These are phyloP conservation scores for Colletotrichum godetiae DNA, from an alignment of 2,329 filamentous ascomycete genomes.

Conservation along the genomic window DNA sequence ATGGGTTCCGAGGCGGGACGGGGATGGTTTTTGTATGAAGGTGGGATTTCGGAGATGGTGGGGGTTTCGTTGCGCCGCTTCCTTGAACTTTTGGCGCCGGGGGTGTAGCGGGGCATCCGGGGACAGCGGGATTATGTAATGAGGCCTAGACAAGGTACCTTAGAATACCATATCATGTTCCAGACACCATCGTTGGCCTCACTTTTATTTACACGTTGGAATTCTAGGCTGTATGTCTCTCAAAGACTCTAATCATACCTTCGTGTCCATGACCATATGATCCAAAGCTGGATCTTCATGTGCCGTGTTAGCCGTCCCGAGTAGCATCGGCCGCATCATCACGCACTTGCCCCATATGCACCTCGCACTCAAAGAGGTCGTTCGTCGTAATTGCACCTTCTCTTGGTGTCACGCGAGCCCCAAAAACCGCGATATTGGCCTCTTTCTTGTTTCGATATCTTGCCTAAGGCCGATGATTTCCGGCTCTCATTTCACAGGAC, in stretches of 20 bases:
- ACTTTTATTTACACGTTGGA: background rate
- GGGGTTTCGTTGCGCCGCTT: background rate
- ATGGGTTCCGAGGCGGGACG: background rate
- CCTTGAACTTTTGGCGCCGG: background rate
- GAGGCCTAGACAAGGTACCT: no score
- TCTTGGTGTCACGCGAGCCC: no score
- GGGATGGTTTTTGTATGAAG: background rate
- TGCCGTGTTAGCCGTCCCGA: background rate
- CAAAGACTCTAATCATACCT: background rate
- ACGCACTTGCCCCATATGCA: background rate
- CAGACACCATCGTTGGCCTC: background rate
- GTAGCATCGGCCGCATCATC: background rate
- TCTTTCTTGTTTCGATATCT: background rate
- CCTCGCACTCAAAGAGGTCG: background rate
- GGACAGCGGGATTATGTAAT: slow-evolving; percentile 14
- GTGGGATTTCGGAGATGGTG: slow-evolving; percentile 3
- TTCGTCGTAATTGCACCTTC: background rate
- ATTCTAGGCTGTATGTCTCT: background rate
- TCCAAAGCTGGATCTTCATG: no score
- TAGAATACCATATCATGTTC: background rate
- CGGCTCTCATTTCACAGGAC: background rate
- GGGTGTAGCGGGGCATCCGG: background rate
- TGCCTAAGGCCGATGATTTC: slow-evolving; percentile 3
- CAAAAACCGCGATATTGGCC: background rate
- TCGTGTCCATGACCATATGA: no score